phyloP scores from a whole-genome alignment of 2,329 filamentous ascomycete species.

The Raffaelea albimanens region DNA sequence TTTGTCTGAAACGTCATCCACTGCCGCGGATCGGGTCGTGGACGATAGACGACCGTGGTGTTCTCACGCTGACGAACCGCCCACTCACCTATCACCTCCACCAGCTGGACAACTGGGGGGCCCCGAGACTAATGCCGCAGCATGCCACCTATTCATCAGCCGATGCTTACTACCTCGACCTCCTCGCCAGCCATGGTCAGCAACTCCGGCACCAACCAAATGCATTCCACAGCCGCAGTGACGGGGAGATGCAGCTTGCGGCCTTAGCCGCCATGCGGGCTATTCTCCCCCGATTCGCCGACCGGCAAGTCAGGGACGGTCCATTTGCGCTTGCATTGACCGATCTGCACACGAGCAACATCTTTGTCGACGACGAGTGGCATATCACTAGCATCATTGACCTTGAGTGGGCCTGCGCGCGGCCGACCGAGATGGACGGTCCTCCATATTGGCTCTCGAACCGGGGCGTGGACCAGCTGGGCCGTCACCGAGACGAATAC shows the following conservation, averaged over 20 bases:
- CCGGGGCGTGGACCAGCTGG: no score
- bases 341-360: slow-evolving; percentile 20
- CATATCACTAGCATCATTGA: slow-evolving; percentile 21
- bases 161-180: slow-evolving; percentile 18
- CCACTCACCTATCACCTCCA: slow-evolving; percentile 13
- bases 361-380: slow-evolving; percentile 21
- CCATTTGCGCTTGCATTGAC: slow-evolving; percentile 14
- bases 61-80: slow-evolving; percentile 1
- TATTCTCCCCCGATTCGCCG: background rate
- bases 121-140: slow-evolving; percentile 16
- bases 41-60: slow-evolving; percentile 16
- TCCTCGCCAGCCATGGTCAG: slow-evolving; percentile 17
- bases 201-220: slow-evolving; percentile 17
- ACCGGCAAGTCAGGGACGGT: background rate
- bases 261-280: background rate
- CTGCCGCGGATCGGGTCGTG: slow-evolving; percentile 18
- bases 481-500: no score
- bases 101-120: slow-evolving; percentile 21
- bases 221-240: slow-evolving; percentile 2
- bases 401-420: slow-evolving; percentile 16
- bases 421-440: background rate
- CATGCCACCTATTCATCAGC: slow-evolving; percentile 20
- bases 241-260: background rate
- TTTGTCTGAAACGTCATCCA: slow-evolving; percentile 17
- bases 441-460: background rate